Evolutionary conservation across 2,329 filamentous ascomycete genomes (phyloP).

Genomic region (Arthrocladium fulminans): DNA sequence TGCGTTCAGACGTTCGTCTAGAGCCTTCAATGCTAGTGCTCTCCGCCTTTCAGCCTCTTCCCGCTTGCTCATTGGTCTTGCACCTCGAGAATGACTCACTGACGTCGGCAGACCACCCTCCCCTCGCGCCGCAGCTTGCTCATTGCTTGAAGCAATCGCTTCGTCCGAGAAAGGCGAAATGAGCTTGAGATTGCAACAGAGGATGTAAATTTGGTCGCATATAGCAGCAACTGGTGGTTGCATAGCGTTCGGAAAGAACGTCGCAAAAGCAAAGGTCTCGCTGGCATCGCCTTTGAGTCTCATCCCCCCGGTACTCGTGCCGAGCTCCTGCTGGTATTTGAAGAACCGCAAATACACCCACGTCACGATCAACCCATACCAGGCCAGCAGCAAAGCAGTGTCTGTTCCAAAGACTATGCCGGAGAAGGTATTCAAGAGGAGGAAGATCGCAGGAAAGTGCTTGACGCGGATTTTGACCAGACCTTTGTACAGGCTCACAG

Average conservation of each 20-base stretch:
- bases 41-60: constrained; percentile 87
- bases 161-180: constrained; percentile 79
- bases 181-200: constrained; percentile 65
- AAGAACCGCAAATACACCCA: constrained; percentile 98
- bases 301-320: constrained; percentile 42
- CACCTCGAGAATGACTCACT: constrained; percentile 40
- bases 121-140: constrained; percentile 58
- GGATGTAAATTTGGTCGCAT: constrained; percentile 64
- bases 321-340: constrained; percentile 54
- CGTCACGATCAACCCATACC: constrained; percentile 74
- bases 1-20: constrained; percentile 87
- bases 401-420: constrained; percentile 58
- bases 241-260: constrained; percentile 81
- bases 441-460: constrained; percentile 68
- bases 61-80: constrained; percentile 55
- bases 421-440: constrained; percentile 59
- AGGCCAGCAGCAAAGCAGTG: constrained; percentile 68
- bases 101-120: constrained; percentile 54
- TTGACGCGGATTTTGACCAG: constrained; percentile 81
- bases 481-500: constrained; percentile 84
- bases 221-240: constrained; percentile 69
- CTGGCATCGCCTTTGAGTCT: constrained; percentile 79
- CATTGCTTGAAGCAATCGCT: constrained; percentile 64
- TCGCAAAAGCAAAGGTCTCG: constrained; percentile 91
- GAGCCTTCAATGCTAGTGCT: constrained; percentile 77